Conservation (phyloP, 1,284 basidiomycete species). For the Moesziomyces sp. region DNA sequence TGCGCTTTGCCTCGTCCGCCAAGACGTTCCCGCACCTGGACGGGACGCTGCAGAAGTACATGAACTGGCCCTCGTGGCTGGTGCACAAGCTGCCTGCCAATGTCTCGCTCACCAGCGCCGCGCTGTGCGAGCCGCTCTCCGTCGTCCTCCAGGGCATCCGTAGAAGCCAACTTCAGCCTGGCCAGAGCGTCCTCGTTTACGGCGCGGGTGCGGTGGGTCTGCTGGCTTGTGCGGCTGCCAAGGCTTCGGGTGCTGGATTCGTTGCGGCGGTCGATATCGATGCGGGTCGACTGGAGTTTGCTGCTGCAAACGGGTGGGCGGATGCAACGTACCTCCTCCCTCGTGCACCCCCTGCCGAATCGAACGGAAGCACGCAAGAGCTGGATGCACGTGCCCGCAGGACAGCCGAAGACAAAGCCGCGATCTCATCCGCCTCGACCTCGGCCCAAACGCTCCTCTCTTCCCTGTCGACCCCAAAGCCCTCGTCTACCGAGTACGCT, state of each 20-base stretch:
- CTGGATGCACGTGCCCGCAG: constrained; percentile 74
- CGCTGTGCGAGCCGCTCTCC: constrained; percentile 89
- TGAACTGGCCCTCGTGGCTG: constrained; percentile 87
- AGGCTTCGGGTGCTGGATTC: constrained; percentile 58
- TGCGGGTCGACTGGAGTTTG: constrained; percentile 43
- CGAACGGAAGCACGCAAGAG: too few species aligned
- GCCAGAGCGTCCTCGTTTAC: constrained; percentile 82
- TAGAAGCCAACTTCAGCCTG: constrained; percentile 74
- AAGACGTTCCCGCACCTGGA: constrained; percentile 93
- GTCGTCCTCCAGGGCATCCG: constrained; percentile 86
- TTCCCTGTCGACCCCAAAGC: not conserved
- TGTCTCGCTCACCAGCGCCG: constrained; percentile 80
- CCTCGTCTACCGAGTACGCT: constrained; percentile 9
- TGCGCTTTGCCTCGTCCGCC: constrained; percentile 89
- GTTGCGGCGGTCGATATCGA: constrained; percentile 58
- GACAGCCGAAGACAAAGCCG: constrained; percentile 72
- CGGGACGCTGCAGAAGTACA: constrained; percentile 85
- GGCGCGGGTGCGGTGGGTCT: constrained; percentile 93
- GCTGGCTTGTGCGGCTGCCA: constrained; percentile 75
- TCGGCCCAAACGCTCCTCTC: constrained; percentile 68
- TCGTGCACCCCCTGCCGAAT: constrained; percentile 66
- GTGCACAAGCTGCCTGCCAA: constrained; percentile 84
- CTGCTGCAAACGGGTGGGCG: constrained; percentile 73
- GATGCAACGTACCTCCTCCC: constrained; percentile 79
- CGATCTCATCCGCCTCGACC: constrained; percentile 66